Conservation (phyloP, 140 eudicot genomes). For the Anethum foeniculum region DNA sequence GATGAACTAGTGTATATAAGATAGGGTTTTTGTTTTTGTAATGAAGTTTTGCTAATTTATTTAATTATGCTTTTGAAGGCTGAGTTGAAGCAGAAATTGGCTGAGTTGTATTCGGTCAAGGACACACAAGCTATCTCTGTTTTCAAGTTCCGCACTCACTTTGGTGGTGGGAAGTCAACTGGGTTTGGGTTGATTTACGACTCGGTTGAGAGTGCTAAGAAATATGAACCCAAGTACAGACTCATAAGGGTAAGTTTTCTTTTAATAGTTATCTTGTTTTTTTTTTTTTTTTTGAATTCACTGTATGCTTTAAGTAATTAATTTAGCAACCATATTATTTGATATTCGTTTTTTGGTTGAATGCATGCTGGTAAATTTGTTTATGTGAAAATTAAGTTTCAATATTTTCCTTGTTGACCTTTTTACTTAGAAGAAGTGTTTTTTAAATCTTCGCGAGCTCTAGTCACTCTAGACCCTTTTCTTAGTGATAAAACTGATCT, state of each 20-base stretch:
- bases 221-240: slow-evolving; percentile 17
- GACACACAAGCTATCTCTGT: slow-evolving; percentile 18
- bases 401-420: no score
- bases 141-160: slow-evolving; percentile 23
- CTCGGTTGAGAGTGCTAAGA: slow-evolving; percentile 25
- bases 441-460: no score
- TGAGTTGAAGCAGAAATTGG: slow-evolving; percentile 4
- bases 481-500: neutral
- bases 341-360: neutral
- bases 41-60: neutral
- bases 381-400: neutral
- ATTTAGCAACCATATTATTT: neutral
- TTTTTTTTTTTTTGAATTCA: fast-evolving
- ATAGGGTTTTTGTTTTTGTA: neutral
- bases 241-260: slow-evolving; percentile 13
- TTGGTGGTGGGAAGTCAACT: slow-evolving; percentile 22
- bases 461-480: neutral
- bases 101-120: slow-evolving; percentile 7
- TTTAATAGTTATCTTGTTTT: neutral
- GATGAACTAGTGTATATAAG: no score
- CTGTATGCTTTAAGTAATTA: neutral
- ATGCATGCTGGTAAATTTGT: neutral
- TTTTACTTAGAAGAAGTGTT: no score
- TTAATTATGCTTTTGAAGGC: neutral
- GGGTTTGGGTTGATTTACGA: slow-evolving; percentile 19